phyloP scores from a whole-genome alignment of 345 rosid genomes.

The Cochlearia excelsa region DNA sequence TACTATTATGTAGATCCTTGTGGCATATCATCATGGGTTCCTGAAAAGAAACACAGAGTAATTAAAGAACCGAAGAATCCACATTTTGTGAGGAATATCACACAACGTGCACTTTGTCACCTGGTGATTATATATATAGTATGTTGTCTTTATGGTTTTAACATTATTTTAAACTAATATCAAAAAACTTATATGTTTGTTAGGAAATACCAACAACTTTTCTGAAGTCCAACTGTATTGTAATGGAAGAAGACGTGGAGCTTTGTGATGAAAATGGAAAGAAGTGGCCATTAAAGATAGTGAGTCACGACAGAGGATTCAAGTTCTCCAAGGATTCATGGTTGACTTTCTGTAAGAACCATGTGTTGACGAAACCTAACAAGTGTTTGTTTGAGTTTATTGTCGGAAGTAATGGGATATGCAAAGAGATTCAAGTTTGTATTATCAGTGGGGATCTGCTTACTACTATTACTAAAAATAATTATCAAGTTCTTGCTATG shows the following conservation, averaged over 20 bases:
- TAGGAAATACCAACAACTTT: slow-evolving; percentile 32
- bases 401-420: slow-evolving; percentile 25
- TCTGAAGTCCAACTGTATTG: slow-evolving; percentile 28
- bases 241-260: slow-evolving; percentile 22
- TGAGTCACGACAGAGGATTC: not conserved
- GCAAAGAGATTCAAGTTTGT: slow-evolving; percentile 26
- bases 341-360: slow-evolving; percentile 13
- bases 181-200: slow-evolving; percentile 9
- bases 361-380: not conserved
- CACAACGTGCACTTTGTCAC: not conserved
- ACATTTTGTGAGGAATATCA: slow-evolving; percentile 31
- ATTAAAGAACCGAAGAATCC: slow-evolving; percentile 25
- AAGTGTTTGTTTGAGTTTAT: slow-evolving; percentile 32
- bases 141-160: not conserved
- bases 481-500: slow-evolving; percentile 21
- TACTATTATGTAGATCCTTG: slow-evolving; percentile 3
- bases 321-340: slow-evolving; percentile 8
- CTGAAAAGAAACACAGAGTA: slow-evolving; percentile 4
- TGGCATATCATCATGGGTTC: slow-evolving; percentile 16
- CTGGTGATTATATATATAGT: slow-evolving; percentile 6
- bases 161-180: not conserved
- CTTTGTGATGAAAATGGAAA: slow-evolving; percentile 31
- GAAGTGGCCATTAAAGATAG: slow-evolving; percentile 27
- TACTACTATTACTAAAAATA: slow-evolving; percentile 11
- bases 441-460: slow-evolving; percentile 10